Base-by-base conservation (phyloP, 2,329 filamentous ascomycete genomes). In the Ophiostoma sp. region DNA sequence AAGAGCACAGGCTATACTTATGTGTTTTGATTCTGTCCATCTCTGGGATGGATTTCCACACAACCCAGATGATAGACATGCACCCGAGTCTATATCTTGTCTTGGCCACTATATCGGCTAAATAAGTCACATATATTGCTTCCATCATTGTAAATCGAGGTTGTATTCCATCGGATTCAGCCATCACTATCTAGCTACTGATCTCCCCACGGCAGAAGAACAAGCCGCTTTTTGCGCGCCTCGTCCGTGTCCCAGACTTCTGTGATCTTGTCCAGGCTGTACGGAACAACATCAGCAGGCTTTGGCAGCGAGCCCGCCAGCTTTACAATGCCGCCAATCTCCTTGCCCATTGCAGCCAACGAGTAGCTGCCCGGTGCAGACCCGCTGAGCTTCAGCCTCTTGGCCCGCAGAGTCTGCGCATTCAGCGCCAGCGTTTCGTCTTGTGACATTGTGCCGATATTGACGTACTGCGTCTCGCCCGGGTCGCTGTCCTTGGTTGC, bases 381-480 rank as follows among this genome's bases (percentile, higher is more conserved):
- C 0, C 83, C 84, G 11, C 81, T 75, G 39, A 85, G 73, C 1
- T 81, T 83, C 4, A 87, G 76, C 68, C 85, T 79, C 74, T 83
- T 83, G 31, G 81, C 80, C 71, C 85, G 77, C 72, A 87, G 75
- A 7, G 83, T 73, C 4, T 79, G 77, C 0, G 80, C 79, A 0
- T 83, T 80, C 11, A 86, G 75, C 7, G 74, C 72, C 0, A 81
- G 77, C 1, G 80, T 78, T 27, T 77, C 76, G 2, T 75, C 72
- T 11, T 77, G 78, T 0, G 80, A 80, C 62, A 86, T 74, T 0
- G 78, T 76, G 5, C 85, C 85, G 69, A 87, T 83, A 68, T 83
- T 81, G 13, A 87, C 81, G 75, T 84, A 86, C 71, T 86, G 84
- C 33, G 85, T 78, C 0, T 82, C 79, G 11, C 31, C 10, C 17